Evolutionary conservation across 352 stramenopile species (phyloP).

Genomic region (Phytophthora colocasiae): DNA sequence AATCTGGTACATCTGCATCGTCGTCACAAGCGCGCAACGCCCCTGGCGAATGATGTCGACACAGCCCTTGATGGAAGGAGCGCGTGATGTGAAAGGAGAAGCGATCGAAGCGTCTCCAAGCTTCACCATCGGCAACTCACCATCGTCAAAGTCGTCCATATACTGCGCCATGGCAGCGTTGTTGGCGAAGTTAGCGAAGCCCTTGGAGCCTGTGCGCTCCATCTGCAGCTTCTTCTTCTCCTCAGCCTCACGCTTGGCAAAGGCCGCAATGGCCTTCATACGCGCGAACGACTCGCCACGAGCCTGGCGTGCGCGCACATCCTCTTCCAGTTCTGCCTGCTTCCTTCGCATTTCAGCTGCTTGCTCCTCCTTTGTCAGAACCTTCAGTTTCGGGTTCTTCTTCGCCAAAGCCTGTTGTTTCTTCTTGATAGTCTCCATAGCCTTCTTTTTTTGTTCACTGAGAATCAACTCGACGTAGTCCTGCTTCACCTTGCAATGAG

Average conservation of each 20-base stretch:
- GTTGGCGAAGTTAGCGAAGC: slow-evolving; percentile 89
- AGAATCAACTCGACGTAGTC: slow-evolving; percentile 86
- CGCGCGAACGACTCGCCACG: slow-evolving; percentile 88
- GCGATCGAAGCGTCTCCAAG: slow-evolving; percentile 99
- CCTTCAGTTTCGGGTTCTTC: slow-evolving; percentile 65
- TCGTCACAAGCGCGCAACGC: slow-evolving; percentile 98
- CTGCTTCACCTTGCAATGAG: slow-evolving; percentile 80
- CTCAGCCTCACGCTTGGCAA: slow-evolving; percentile 84
- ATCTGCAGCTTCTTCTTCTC: slow-evolving; percentile 69
- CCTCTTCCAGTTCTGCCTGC: slow-evolving; percentile 81
- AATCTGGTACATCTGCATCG: slow-evolving; percentile 99
- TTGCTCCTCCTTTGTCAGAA: slow-evolving; percentile 85
- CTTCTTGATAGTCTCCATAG: slow-evolving; percentile 67
- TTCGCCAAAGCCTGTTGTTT: slow-evolving; percentile 56
- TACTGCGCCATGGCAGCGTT: slow-evolving; percentile 90
- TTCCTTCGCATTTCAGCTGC: slow-evolving; percentile 86
- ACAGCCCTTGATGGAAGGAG: slow-evolving; percentile 91
- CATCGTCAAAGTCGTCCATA: slow-evolving; percentile 92
- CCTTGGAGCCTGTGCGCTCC: slow-evolving; percentile 79
- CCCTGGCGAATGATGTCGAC: slow-evolving; percentile 98
- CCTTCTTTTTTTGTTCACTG: slow-evolving; percentile 63
- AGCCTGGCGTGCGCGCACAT: slow-evolving; percentile 77
- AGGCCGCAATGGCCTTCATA: slow-evolving; percentile 87
- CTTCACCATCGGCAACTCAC: slow-evolving; percentile 97
- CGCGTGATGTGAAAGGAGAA: slow-evolving; percentile 98